phyloP scores from a whole-genome alignment of 208 protist genomes.

The Leishmania martiniquensis region DNA sequence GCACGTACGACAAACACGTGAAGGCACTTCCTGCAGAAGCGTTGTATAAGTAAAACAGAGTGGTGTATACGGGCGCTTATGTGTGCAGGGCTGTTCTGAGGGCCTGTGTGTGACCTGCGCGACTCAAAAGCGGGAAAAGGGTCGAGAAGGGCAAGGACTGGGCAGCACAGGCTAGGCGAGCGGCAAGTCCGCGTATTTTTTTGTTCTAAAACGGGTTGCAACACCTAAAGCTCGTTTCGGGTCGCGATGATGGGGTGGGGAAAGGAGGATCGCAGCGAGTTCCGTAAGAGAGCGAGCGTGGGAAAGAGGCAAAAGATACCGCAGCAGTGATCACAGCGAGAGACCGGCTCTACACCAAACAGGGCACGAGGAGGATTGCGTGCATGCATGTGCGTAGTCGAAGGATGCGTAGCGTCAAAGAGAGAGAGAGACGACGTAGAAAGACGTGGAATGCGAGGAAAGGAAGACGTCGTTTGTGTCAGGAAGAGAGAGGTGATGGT shows the following conservation, averaged over 20 bases:
- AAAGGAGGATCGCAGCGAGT: background rate
- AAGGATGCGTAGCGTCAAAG: background rate
- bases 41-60: background rate
- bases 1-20: background rate
- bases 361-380: background rate
- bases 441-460: background rate
- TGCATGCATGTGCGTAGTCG: background rate
- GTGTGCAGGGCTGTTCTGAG: background rate
- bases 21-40: background rate
- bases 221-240: background rate
- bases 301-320: background rate
- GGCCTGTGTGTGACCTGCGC: background rate
- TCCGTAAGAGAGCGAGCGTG: background rate
- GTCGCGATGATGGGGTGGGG: background rate
- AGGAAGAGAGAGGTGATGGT: background rate
- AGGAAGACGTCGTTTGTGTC: background rate
- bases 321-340: constrained; percentile 10
- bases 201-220: background rate
- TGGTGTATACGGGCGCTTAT: background rate
- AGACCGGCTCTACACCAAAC: background rate
- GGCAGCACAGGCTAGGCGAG: background rate
- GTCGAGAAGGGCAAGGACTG: background rate
- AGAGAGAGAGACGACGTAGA: background rate
- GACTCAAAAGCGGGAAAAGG: background rate
- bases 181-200: background rate